phyloP scores from a whole-genome alignment of 2,329 filamentous ascomycete genomes.

The Sclerotinia trifoliorum region DNA sequence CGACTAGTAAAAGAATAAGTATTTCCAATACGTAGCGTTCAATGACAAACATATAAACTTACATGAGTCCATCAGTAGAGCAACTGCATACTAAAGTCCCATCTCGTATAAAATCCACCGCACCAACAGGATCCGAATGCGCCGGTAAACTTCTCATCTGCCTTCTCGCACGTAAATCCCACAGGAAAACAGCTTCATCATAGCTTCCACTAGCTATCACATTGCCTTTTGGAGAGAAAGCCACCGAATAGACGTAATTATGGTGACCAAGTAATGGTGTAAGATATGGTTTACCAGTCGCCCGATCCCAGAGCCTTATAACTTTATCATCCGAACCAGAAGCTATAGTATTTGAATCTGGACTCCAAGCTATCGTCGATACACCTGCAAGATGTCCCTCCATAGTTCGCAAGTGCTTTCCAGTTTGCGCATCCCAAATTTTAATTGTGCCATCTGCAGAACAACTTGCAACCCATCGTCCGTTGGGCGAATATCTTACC shows the following conservation, averaged over 20 bases:
- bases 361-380: slow-evolving; percentile 90
- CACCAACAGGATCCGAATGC: slow-evolving; percentile 90
- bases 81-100: slow-evolving; percentile 91
- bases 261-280: slow-evolving; percentile 77
- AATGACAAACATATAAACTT: slow-evolving; percentile 40
- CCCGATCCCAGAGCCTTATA: slow-evolving; percentile 85
- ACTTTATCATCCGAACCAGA: slow-evolving; percentile 95
- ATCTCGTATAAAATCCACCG: slow-evolving; percentile 89
- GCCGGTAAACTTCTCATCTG: slow-evolving; percentile 90
- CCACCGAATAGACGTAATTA: slow-evolving; percentile 92
- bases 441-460: slow-evolving; percentile 90
- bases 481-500: slow-evolving; percentile 88
- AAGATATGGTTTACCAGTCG: slow-evolving; percentile 56
- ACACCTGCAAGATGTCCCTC: slow-evolving; percentile 92
- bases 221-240: slow-evolving; percentile 97
- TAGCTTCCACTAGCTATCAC: slow-evolving; percentile 94
- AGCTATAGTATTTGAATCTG: slow-evolving; percentile 82
- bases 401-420: slow-evolving; percentile 79
- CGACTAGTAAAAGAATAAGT: slow-evolving; percentile 50
- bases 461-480: slow-evolving; percentile 82
- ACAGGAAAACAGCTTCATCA: slow-evolving; percentile 94
- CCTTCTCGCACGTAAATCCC: slow-evolving; percentile 86
- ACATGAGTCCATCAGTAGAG: slow-evolving; percentile 86
- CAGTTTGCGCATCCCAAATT: slow-evolving; percentile 81
- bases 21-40: neutral